Evolutionary conservation across 1,284 basidiomycete genomes (phyloP).

Genomic region (Lentinula novae-zelandiae): DNA sequence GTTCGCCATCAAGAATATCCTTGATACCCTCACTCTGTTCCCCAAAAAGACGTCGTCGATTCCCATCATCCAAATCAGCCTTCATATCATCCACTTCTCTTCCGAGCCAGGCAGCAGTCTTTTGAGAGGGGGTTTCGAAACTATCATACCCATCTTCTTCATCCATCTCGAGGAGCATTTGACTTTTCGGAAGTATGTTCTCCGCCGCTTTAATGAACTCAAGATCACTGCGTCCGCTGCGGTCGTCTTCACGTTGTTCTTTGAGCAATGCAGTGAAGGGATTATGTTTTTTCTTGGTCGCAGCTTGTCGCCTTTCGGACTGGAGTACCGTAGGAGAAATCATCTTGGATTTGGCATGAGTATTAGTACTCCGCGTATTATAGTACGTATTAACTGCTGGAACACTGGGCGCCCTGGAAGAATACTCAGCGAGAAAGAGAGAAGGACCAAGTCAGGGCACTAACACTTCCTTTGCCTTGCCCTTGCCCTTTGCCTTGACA

Average conservation of each 20-base stretch:
- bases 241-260: slow-evolving; percentile 45
- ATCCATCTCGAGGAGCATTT: slow-evolving; percentile 31
- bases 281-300: slow-evolving; percentile 24
- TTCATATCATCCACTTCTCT: neutral
- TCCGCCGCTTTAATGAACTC: slow-evolving; percentile 44
- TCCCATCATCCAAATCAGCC: neutral
- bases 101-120: neutral
- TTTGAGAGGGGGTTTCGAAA: neutral
- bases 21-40: slow-evolving; percentile 7
- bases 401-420: neutral
- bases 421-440: neutral
- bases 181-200: slow-evolving; percentile 26
- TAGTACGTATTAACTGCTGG: slow-evolving; percentile 12
- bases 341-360: slow-evolving; percentile 7
- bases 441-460: neutral
- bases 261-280: slow-evolving; percentile 53
- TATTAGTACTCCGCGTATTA: slow-evolving; percentile 15
- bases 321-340: neutral
- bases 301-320: slow-evolving; percentile 19
- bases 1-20: slow-evolving; percentile 1
- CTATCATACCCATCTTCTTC: slow-evolving; percentile 30
- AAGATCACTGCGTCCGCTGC: slow-evolving; percentile 38
- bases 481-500: slow-evolving; percentile 18
- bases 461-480: neutral
- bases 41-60: slow-evolving; percentile 7